Conservation (phyloP, 2,329 filamentous ascomycete species). For the Fusarium phyllophilum region DNA sequence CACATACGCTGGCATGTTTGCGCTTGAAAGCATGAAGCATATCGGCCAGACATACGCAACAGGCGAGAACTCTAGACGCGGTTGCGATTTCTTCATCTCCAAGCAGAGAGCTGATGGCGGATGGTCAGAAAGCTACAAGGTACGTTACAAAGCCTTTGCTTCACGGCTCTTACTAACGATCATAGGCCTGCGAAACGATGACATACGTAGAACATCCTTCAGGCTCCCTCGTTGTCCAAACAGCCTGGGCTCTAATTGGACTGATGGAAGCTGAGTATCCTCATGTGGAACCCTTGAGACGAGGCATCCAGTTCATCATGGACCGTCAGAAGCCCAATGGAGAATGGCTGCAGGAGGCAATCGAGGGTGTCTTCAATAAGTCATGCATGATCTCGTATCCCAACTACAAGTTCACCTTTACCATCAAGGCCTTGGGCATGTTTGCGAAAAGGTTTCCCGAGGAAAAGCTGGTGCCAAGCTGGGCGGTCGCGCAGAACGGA, state of each 20-base stretch:
- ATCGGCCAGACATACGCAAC: conserved; percentile 85
- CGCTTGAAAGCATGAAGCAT: conserved; percentile 83
- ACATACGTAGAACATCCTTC: conserved; percentile 78
- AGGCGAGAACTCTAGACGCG: conserved; percentile 75
- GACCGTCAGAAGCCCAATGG: conserved; percentile 85
- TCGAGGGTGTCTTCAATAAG: conserved; percentile 99
- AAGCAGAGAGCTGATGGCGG: conserved; percentile 90
- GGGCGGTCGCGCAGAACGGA: conserved; percentile 10
- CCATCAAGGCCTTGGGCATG: conserved; percentile 92
- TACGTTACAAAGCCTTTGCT: conserved; percentile 45
- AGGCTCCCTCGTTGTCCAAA: conserved; percentile 91
- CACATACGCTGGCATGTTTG: conserved; percentile 97
- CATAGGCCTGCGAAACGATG: conserved; percentile 78
- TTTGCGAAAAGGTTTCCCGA: conserved; percentile 80
- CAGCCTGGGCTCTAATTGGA: conserved; percentile 87
- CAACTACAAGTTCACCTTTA: conserved; percentile 98
- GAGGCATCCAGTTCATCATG: conserved; percentile 84
- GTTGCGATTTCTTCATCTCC: conserved; percentile 85
- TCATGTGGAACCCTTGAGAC: conserved; percentile 75
- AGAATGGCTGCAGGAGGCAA: conserved; percentile 94
- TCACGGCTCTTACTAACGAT: conserved; percentile 19
- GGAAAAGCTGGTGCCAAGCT: conserved; percentile 58
- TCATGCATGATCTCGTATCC: conserved; percentile 99
- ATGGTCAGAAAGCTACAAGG: conserved; percentile 94
- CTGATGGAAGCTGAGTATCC: conserved; percentile 87